Base-by-base conservation (phyloP, 1,284 basidiomycete species). In the Ustilago lituana region DNA sequence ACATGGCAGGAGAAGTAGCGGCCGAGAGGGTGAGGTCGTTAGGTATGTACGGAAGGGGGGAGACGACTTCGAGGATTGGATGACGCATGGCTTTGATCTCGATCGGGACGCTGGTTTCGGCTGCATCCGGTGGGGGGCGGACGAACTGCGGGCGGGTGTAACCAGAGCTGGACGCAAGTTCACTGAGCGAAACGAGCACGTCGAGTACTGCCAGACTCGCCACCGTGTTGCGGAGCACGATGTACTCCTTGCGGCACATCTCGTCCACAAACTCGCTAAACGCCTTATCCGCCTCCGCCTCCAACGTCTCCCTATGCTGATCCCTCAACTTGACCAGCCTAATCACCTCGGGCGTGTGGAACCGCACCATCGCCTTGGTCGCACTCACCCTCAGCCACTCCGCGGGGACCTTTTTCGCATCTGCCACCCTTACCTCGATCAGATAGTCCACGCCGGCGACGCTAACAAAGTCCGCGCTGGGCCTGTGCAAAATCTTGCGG, bases 381-480 rank as follows among this genome's bases (percentile, higher is more conserved):
- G 66, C 88, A 32, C 89, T 91, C 45, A 94, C 85, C 33, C 91
- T 84, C 41, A 88, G 84, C 94, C 94, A 98, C 55, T 87, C 86
- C 6, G 87, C 86, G 0, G 95, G 95, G 3, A 93, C 88, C 10
- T 86, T 86, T 64, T 87, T 87, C 12, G 89, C 88, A 41, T 92
- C 91, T 7, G 85, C 85, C 46, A 88, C 89, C 46, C 89, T 88
- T 15, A 96, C 84, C 51, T 83, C 80, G 22, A 83, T 71, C 47
- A 81, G 57, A 62, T 77, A 82, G 10, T 83, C 82, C 15, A 82
- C 74, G 17, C 77, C 77, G 0, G 86, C 84, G 7, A 90, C 86
- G 4, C 86, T 87, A 3, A 87, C 86, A 84, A 89, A 98, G 59
- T 89, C 85, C n/a, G 94, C 84, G 9, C 87, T 87, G 0, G 92